These are phyloP conservation scores for Ananas comosus DNA, from an alignment of 176 grass and related monocot genomes.

Conservation along the genomic window DNA sequence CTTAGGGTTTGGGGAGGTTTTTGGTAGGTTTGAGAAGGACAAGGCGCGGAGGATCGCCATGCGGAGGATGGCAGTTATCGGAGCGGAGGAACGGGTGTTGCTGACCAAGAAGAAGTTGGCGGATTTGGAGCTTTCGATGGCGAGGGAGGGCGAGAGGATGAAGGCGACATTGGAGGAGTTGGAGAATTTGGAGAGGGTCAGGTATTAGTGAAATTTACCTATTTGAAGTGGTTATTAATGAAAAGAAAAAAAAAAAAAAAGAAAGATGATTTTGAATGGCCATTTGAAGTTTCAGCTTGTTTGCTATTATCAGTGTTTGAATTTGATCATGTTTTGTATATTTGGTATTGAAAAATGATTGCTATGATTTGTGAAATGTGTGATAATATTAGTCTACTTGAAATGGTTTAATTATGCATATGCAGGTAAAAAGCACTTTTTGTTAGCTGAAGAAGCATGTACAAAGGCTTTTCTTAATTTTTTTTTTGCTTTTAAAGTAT, in stretches of 20 bases:
- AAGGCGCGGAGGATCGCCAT: slow-evolving; percentile 39
- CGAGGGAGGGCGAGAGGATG: slow-evolving; percentile 40
- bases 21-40: slow-evolving; percentile 69
- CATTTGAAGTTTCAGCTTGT: not conserved
- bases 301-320: not conserved
- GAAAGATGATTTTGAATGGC: no score
- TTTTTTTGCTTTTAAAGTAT: no score
- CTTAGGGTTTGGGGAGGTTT: not conserved
- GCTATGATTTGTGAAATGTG: no score
- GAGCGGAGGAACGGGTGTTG: slow-evolving; percentile 44
- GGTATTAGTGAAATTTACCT: slow-evolving; percentile 18
- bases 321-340: not conserved
- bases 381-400: no score
- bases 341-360: no score
- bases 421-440: no score
- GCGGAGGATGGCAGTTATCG: slow-evolving; percentile 40
- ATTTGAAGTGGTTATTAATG: not conserved
- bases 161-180: slow-evolving; percentile 43
- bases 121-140: slow-evolving; percentile 36
- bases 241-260: not conserved
- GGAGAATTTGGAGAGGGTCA: slow-evolving; percentile 51
- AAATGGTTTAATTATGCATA: no score
- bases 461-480: no score
- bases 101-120: slow-evolving; percentile 37
- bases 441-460: no score